Evolutionary conservation across 805 yeast species (phyloP), one percentile per base, ranked within the genome.

Genomic region (Yarrowia divulgata): DNA sequence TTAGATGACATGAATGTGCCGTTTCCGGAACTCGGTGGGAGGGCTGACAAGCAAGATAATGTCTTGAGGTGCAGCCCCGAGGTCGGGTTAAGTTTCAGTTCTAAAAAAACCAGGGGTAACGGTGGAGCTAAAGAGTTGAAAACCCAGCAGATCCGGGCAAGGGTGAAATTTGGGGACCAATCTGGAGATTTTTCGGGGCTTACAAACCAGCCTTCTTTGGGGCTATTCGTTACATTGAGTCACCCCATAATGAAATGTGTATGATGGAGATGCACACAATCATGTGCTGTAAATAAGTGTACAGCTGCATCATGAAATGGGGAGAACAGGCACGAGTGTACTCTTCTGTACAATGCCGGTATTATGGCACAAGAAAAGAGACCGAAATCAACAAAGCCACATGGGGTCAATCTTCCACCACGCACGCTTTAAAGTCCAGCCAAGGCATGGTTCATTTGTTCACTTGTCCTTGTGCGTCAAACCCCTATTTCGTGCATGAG

Each of bases 401-500:
- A 14, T 43, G 16, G n/a, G n/a, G 49, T 12, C 23, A 19, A 3
- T n/a, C 29, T 45, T 45, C 29, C 32, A 9, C 32, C 14, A 23
- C 29, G 29, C 4, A 1, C 29, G 23, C 49, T 45, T 48, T 23
- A 48, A 35, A 48, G 23, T 23, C 49, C 29, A 19, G 19, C 49
- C 49, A 19, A 23, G 29, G 23, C 35, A 29, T 34, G 39, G 34
- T 23, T 23, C 29, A 23, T 23, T 23, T 23, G 29, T 23, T 23
- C 29, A 23, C 29, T 23, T 23, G 29, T 14, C 45, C 60, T 54
- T 39, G 60, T 57, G 63, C 63, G 39, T 40, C 35, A 35, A 57
- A 40, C 63, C 63, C 63, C 63, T 57, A 57, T 57, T 57, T 57
- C 63, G 39, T 57, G 63, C 63, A 57, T 23, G 63, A n/a, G 63